Conservation (phyloP, 2,329 filamentous ascomycete species). For the Fusarium fracticaudum region DNA sequence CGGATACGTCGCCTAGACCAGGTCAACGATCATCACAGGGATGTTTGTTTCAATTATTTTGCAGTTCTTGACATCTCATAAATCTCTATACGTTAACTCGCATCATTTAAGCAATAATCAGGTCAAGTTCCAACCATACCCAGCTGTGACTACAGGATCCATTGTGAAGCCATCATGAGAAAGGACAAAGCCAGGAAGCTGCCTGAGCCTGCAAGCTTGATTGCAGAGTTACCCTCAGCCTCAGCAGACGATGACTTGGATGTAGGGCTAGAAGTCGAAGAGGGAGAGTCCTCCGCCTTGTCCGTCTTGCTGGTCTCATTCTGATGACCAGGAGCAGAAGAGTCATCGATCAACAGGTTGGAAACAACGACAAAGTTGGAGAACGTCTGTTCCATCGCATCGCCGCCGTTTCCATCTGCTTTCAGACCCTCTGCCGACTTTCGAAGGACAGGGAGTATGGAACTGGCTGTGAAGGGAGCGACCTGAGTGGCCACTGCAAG, state of each 20-base stretch:
- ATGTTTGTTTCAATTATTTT: not conserved
- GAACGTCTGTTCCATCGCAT: conserved; percentile 9
- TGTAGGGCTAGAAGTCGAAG: not conserved
- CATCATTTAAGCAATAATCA: not conserved
- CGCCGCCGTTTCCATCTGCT: not conserved
- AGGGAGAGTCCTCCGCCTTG: not conserved
- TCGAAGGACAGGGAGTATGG: conserved; percentile 67
- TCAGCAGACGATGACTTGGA: not conserved
- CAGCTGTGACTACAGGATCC: not conserved
- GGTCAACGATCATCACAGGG: too few relatives aligned
- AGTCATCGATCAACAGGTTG: conserved; percentile 4
- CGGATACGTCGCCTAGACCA: too few relatives aligned
- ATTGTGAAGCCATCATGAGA: not conserved
- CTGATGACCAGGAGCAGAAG: not conserved
- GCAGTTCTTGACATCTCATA: not conserved
- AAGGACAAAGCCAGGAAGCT: not conserved
- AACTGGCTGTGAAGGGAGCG: conserved; percentile 65
- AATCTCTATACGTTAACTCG: not conserved
- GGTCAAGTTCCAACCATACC: not conserved
- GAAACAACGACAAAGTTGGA: conserved; percentile 2
- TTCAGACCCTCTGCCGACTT: conserved; percentile 48
- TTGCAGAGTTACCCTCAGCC: not conserved
- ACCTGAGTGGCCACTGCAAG: conserved; percentile 68
- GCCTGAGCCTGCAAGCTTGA: not conserved
- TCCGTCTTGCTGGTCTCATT: not conserved